Percentiles rank a stretch among this genome's conserved stretches.
Evolutionary conservation across 1,284 basidiomycete genomes (phyloP).

Genomic region (Ceratobasidium sp.): DNA sequence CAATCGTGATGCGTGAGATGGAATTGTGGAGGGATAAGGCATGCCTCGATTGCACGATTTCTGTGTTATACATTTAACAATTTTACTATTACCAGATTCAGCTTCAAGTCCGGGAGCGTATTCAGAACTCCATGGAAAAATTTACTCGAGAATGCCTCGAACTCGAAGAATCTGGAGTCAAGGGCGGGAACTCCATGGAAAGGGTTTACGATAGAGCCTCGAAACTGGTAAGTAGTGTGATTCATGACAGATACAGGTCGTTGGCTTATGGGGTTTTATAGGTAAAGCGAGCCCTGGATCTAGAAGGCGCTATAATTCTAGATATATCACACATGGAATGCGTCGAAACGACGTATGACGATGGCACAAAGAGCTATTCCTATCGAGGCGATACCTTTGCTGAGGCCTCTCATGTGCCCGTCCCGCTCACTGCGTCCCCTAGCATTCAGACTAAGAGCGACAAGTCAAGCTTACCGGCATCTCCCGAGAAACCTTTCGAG

Average conservation of each 20-base stretch:
- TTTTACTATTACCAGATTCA: slow-evolving; percentile 66
- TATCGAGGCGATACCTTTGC: slow-evolving; percentile 48
- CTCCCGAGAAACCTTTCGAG: slow-evolving; percentile 9
- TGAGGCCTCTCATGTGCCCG: slow-evolving; percentile 42
- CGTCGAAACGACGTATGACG: slow-evolving; percentile 71
- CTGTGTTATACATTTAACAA: not conserved
- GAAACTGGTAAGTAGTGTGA: slow-evolving; percentile 59
- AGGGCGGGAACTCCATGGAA: slow-evolving; percentile 67
- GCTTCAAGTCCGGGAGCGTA: slow-evolving; percentile 86
- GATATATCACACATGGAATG: slow-evolving; percentile 93
- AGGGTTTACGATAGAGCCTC: slow-evolving; percentile 87
- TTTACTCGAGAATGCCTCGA: slow-evolving; percentile 95
- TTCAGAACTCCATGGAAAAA: slow-evolving; percentile 93
- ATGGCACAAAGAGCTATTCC: slow-evolving; percentile 58
- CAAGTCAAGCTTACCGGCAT: not conserved
- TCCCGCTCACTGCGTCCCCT: slow-evolving; percentile 43
- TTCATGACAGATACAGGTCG: not conserved
- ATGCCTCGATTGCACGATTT: slow-evolving; percentile 35
- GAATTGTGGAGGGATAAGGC: slow-evolving; percentile 94
- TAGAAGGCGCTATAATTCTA: slow-evolving; percentile 90
- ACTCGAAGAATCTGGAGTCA: slow-evolving; percentile 63
- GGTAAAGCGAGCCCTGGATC: slow-evolving; percentile 84
- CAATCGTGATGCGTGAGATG: slow-evolving; percentile 94
- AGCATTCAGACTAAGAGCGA: not conserved
- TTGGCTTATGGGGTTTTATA: not conserved